Evolutionary conservation across 139 green algal genomes (phyloP), one percentile per base, ranked within the genome.

Genomic region (Pleodorina starrii): DNA sequence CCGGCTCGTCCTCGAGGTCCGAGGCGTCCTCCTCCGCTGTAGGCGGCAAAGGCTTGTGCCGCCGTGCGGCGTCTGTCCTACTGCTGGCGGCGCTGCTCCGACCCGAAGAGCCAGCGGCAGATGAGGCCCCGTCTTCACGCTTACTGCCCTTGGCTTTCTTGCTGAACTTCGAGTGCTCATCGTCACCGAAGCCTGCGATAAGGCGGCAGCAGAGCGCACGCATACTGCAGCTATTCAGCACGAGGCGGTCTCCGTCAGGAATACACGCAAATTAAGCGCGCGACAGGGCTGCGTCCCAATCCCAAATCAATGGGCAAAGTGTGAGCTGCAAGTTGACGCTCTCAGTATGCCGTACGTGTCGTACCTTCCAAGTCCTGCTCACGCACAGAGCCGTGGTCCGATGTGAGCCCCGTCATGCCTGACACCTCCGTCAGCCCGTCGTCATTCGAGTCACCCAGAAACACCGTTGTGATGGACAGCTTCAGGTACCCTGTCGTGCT

Each of bases 371-470:
- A 69, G 77, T 94, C 90, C 90, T 94, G 92, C 38, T 91, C 89
- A 10, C 87, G 51, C 29, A 59, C 60, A 43, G 46, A 77, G 14
- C 77, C 78, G n/a, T 73, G 75, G 27, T 92, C 72, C 35, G 75
- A 87, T 32, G 91, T 94, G 25, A 94, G 51, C 5, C 92, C 92
- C 27, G 92, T 94, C 11, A 94, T 73, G 36, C 90, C 92, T 3
- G 92, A 94, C 69, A 94, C 90, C 85, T 93, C 92, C 11, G 92
- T 94, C 80, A 93, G 77, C 12, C 74, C 88, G 42, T 92, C 92
- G 25, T 92, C 90, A 27, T 88, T 78, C 0, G 80, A 27, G 19
- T 84, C 90, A 0, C 75, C 85, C n/a, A 94, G 46, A 19, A 80
- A 40, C 21, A 92, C 88, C 19, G 85, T 74, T 17, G 81, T 91